These are phyloP conservation scores for Phaseolus coccineus DNA, from an alignment of 331 rosid species.

Conservation along the genomic window DNA sequence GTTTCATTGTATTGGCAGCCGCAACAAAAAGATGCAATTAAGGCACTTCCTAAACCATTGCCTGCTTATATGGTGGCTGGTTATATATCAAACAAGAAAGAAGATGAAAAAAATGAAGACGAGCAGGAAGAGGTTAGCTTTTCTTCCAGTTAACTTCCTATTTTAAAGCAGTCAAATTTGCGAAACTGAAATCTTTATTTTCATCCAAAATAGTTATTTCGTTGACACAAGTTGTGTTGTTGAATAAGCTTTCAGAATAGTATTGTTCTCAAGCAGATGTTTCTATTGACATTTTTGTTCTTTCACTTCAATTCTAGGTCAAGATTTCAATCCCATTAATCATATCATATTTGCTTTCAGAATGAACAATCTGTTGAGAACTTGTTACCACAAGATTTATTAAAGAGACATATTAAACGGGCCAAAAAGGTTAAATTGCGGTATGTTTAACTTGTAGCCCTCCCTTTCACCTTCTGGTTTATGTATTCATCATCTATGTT, in stretches of 20 bases:
- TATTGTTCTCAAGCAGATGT: background rate
- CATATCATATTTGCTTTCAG: slow-evolving; percentile 54
- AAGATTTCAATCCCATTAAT: background rate
- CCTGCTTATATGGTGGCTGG: slow-evolving; percentile 59
- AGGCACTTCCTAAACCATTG: slow-evolving; percentile 79
- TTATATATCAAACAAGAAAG: slow-evolving; percentile 57
- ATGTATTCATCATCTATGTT: slow-evolving; percentile 20
- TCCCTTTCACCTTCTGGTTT: slow-evolving; percentile 24
- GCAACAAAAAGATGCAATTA: slow-evolving; percentile 58
- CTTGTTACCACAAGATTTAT: slow-evolving; percentile 57
- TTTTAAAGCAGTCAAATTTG: slow-evolving; percentile 21
- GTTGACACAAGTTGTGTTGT: slow-evolving; percentile 15
- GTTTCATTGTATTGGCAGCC: slow-evolving; percentile 59
- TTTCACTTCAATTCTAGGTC: slow-evolving; percentile 25
- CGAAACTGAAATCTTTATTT: slow-evolving; percentile 36
- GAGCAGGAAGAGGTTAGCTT: slow-evolving; percentile 67
- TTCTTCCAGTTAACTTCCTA: slow-evolving; percentile 25
- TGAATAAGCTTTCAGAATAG: slow-evolving; percentile 21
- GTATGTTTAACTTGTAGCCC: slow-evolving; percentile 47
- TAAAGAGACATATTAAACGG: slow-evolving; percentile 67
- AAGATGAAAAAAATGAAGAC: slow-evolving; percentile 51
- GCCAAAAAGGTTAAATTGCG: slow-evolving; percentile 77
- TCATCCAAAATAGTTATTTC: slow-evolving; percentile 1
- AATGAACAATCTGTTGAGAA: slow-evolving; percentile 56
- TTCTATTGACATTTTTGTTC: slow-evolving; percentile 28